phyloP scores from a whole-genome alignment of 176 grass and related monocot species.

The Aegilops sharonensis region DNA sequence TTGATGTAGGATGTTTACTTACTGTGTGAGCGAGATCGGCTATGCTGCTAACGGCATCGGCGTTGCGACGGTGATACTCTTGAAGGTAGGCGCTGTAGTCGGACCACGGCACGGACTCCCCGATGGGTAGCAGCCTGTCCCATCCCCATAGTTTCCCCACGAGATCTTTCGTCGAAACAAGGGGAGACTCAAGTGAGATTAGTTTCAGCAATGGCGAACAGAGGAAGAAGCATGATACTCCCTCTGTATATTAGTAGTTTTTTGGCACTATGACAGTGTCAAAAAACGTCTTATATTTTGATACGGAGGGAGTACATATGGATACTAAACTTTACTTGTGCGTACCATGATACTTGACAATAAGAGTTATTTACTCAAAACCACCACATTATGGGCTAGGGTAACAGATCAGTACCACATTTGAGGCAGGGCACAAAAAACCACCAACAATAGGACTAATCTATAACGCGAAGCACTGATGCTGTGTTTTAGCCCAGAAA shows the following conservation, averaged over 20 bases:
- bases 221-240: no score
- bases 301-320: background rate
- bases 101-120: background rate
- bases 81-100: background rate
- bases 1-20: background rate
- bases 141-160: background rate
- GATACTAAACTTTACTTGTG: background rate
- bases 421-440: no score
- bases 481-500: no score
- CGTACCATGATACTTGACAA: background rate
- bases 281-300: no score
- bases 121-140: background rate
- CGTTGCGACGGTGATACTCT: background rate
- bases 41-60: background rate
- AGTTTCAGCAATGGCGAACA: background rate
- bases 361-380: no score
- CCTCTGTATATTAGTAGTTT: no score
- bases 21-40: background rate
- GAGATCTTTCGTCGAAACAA: background rate
- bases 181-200: background rate
- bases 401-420: no score
- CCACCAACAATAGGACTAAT: no score
- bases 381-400: no score
- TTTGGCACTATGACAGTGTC: no score
- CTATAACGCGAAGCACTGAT: no score